phyloP scores from a whole-genome alignment of 73 alveolate species.

The Paraurostyla sp. region DNA sequence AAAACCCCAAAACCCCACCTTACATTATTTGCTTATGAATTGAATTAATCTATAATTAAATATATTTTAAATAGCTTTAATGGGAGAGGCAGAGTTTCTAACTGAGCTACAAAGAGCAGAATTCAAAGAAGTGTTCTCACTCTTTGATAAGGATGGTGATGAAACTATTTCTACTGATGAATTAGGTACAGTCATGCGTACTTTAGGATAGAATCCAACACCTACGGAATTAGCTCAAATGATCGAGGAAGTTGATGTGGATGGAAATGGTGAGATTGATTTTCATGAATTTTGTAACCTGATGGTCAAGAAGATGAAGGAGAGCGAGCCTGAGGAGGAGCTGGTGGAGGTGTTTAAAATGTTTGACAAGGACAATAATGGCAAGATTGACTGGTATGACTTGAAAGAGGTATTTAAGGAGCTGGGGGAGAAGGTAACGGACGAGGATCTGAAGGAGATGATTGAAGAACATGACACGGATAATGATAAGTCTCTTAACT shows the following conservation, averaged over 20 bases:
- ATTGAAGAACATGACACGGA: slow-evolving; percentile 96
- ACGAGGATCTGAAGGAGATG: slow-evolving; percentile 82
- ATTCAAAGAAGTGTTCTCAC: slow-evolving; percentile 88
- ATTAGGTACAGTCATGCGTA: slow-evolving; percentile 87
- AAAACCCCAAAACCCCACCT: too few species aligned
- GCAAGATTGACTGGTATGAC: slow-evolving; percentile 86
- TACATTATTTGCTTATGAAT: too few species aligned
- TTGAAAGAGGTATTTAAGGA: slow-evolving; percentile 68
- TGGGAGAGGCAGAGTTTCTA: slow-evolving; percentile 49
- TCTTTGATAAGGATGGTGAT: slow-evolving; percentile 94
- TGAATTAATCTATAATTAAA: too few species aligned
- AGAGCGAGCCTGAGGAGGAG: slow-evolving; percentile 93
- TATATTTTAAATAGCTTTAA: too few species aligned
- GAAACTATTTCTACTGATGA: slow-evolving; percentile 86
- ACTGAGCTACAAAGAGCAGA: slow-evolving; percentile 82
- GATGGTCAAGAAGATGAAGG: slow-evolving; percentile 92
- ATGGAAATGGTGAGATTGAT: slow-evolving; percentile 82
- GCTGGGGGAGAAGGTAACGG: slow-evolving; percentile 80
- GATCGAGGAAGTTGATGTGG: slow-evolving; percentile 85
- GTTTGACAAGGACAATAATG: slow-evolving; percentile 84
- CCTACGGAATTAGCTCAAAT: slow-evolving; percentile 85
- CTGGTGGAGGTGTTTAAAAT: slow-evolving; percentile 92
- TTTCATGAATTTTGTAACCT: slow-evolving; percentile 83
- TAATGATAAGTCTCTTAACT: slow-evolving; percentile 89
- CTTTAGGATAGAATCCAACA: slow-evolving; percentile 89